These are phyloP conservation scores for Wallacemonas collosoma DNA, from an alignment of 208 protist genomes.

Conservation along the genomic window DNA sequence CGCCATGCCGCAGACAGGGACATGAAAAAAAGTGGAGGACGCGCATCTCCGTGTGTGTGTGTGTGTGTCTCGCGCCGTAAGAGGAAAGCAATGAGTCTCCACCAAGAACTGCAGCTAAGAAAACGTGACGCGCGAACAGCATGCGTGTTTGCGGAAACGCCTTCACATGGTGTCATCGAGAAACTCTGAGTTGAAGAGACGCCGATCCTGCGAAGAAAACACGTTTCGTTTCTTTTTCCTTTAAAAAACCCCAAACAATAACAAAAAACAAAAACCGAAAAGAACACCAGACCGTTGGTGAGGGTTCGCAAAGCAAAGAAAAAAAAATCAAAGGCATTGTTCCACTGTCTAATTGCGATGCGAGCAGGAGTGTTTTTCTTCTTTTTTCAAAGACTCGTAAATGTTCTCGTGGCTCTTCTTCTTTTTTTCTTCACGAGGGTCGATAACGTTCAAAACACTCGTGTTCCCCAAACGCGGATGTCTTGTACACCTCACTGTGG, in stretches of 20 bases:
- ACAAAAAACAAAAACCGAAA: conserved; percentile 19
- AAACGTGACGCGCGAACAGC: background rate
- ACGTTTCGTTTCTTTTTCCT: conserved; percentile 17
- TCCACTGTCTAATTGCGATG: too few relatives aligned
- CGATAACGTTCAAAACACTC: too few relatives aligned
- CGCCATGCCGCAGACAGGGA: background rate
- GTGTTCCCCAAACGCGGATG: too few relatives aligned
- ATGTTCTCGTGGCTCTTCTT: background rate
- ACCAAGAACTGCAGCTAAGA: too few relatives aligned
- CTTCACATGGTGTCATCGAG: background rate
- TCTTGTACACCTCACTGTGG: too few relatives aligned
- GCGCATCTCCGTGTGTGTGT: background rate
- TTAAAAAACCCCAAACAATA: conserved; percentile 13
- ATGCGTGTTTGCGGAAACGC: conserved; percentile 6
- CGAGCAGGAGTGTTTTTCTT: background rate
- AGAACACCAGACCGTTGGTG: background rate
- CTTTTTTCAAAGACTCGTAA: conserved; percentile 7
- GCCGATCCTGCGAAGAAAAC: conserved; percentile 14
- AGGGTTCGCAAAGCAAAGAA: background rate
- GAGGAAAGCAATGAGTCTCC: too few relatives aligned
- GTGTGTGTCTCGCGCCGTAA: too few relatives aligned
- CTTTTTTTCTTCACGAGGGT: background rate
- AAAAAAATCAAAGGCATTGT: background rate
- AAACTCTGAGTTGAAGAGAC: background rate
- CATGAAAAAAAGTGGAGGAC: conserved; percentile 18